These are phyloP conservation scores for Kwoniella sp. DNA, from an alignment of 768 basidiomycete species.

Conservation along the genomic window DNA sequence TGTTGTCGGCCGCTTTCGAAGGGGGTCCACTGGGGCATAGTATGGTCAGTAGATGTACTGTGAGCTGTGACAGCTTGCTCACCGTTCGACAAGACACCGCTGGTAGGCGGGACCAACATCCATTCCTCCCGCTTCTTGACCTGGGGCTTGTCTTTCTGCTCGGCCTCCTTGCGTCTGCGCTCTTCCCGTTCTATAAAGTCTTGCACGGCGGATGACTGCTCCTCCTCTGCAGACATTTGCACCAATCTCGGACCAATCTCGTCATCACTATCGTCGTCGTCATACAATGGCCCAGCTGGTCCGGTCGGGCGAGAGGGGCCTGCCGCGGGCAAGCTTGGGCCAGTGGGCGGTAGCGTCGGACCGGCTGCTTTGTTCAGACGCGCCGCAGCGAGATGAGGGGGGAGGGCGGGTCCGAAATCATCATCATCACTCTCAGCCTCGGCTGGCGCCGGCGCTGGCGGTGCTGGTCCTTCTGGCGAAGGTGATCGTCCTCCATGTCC, in stretches of 20 bases:
- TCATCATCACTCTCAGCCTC: conserved; percentile 62
- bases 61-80: conserved; percentile 17
- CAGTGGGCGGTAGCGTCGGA: conserved; percentile 29
- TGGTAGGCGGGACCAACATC: conserved; percentile 93
- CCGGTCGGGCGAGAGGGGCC: conserved; percentile 47
- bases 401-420: conserved; percentile 68
- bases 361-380: conserved; percentile 48
- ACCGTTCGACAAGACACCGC: conserved; percentile 74
- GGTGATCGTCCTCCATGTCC: neutral
- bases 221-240: conserved; percentile 53
- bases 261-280: conserved; percentile 63
- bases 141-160: conserved; percentile 49
- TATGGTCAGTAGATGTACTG: no score
- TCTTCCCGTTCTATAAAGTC: conserved; percentile 85
- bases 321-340: conserved; percentile 4
- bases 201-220: conserved; percentile 59
- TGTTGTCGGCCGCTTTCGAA: conserved; percentile 48
- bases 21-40: conserved; percentile 69
- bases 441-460: neutral
- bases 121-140: conserved; percentile 82
- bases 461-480: conserved; percentile 27
- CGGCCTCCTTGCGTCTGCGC: conserved; percentile 64
- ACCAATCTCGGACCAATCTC: conserved; percentile 73
- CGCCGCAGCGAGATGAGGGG: conserved; percentile 59
- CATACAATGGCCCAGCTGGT: conserved; percentile 59